These are phyloP conservation scores for Antrodiella citrinella DNA, from an alignment of 768 basidiomycete genomes.

Conservation along the genomic window DNA sequence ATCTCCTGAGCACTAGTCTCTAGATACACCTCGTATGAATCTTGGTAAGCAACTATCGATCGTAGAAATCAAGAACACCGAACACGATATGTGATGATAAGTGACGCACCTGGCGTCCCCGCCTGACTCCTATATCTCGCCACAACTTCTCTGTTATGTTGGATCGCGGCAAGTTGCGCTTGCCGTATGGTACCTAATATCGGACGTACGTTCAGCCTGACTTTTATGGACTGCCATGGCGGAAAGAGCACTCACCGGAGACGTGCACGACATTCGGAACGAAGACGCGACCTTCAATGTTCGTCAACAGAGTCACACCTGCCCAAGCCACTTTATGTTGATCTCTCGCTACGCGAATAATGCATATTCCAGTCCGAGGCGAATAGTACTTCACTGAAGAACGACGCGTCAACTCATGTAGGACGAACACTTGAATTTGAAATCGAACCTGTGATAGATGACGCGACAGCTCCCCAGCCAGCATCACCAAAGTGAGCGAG, in stretches of 20 bases:
- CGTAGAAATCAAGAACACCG: neutral
- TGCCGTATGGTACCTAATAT: conserved; percentile 79
- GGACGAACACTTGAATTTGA: neutral
- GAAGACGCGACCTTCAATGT: conserved; percentile 47
- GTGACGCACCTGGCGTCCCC: conserved; percentile 41
- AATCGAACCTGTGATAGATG: conserved; percentile 57
- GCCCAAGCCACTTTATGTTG: conserved; percentile 78
- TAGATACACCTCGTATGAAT: conserved; percentile 53
- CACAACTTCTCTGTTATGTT: conserved; percentile 63
- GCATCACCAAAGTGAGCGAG: conserved; percentile 72
- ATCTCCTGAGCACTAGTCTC: conserved; percentile 53
- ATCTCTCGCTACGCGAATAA: conserved; percentile 79
- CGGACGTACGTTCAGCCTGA: neutral
- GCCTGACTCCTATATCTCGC: conserved; percentile 54
- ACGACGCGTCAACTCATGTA: neutral
- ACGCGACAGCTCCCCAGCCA: conserved; percentile 77
- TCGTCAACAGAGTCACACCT: conserved; percentile 60
- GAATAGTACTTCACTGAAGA: conserved; percentile 81
- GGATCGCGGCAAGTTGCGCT: conserved; percentile 67
- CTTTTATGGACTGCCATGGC: neutral
- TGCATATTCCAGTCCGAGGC: conserved; percentile 73
- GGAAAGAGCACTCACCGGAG: conserved; percentile 48
- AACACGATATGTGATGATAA: neutral
- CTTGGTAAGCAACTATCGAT: conserved; percentile 44
- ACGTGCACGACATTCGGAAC: conserved; percentile 77